Conservation (phyloP, 495 filamentous ascomycete genomes). For the Bryoglossum gracile region DNA sequence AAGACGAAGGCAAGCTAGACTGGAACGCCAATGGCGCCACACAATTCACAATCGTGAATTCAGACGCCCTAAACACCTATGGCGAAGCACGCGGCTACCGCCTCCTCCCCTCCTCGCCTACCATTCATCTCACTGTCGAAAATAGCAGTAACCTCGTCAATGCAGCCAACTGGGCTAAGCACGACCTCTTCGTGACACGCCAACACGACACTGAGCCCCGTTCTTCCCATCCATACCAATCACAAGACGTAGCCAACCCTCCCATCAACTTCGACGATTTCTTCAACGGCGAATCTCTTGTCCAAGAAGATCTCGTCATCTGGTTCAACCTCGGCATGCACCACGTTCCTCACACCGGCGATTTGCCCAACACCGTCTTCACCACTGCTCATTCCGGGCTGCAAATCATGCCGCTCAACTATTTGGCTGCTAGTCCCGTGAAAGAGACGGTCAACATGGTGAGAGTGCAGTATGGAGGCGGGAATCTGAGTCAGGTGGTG, state of each 20-base stretch:
- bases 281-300: slow-evolving; percentile 45
- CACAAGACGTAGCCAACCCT: slow-evolving; percentile 38
- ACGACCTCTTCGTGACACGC: slow-evolving; percentile 41
- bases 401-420: slow-evolving; percentile 43
- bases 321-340: slow-evolving; percentile 53
- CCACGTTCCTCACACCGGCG: slow-evolving; percentile 47
- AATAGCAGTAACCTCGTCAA: slow-evolving; percentile 40
- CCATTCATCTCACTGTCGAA: slow-evolving; percentile 39
- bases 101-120: slow-evolving; percentile 36
- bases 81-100: slow-evolving; percentile 49
- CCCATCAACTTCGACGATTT: slow-evolving; percentile 47
- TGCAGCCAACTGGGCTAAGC: slow-evolving; percentile 39
- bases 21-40: slow-evolving; percentile 41
- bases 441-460: slow-evolving; percentile 30
- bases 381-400: slow-evolving; percentile 39
- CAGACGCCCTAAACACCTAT: slow-evolving; percentile 37
- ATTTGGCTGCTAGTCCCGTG: slow-evolving; percentile 25
- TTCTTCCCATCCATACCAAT: slow-evolving; percentile 41
- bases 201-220: slow-evolving; percentile 48
- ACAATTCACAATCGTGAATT: slow-evolving; percentile 43
- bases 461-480: slow-evolving; percentile 35
- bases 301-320: slow-evolving; percentile 41
- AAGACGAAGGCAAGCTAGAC: slow-evolving; percentile 36
- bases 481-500: slow-evolving; percentile 27
- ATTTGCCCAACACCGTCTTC: slow-evolving; percentile 47